Evolutionary conservation across 2,329 filamentous ascomycete species (phyloP), one percentile per base, ranked within the genome.

Genomic region (Xylariaceae sp.): DNA sequence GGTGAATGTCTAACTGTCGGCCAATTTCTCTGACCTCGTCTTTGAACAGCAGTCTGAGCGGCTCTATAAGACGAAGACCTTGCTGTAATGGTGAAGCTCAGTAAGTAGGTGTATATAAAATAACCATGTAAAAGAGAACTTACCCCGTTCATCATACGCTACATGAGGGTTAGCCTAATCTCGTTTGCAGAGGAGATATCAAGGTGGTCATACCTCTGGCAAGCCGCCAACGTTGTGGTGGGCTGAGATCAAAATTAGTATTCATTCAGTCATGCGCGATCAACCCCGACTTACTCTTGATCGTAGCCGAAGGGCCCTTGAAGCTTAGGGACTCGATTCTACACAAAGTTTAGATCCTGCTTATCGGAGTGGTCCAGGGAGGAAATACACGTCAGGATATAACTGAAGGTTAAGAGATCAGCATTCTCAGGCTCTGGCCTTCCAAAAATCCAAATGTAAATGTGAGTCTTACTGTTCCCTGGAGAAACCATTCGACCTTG

Each of bases 401-500:
- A 17, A 5, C 15, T 29, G 7, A 7, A 17, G 10, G n/a, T 26
- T 11, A 18, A 86, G 67, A 4, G 25, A 25, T 29, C n/a, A 16
- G 13, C 4, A 2, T 30, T 10, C 14, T 26, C 29, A 3, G 27
- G 16, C 12, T 24, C n/a, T 22, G 9, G 11, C 19, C 3, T n/a
- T 5, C 11, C 7, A 21, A 15, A 25, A 17, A 18, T 19, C 14
- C 14, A 31, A 31, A 24, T 34, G 19, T 33, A 29, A 14, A 80
- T 82, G 59, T 87, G 90, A 15, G 27, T 12, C 15, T 14, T 16
- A 92, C 68, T 7, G 85, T 92, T 13, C 88, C 87, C 61, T 95
- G 89, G 8, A 95, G 69, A 53, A 95, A 83, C 72, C 77, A 95
- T 49, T 86, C 76, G 24, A 95, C 82, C 50, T 82, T 79, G 21